Evolutionary conservation across 2,329 filamentous ascomycete species (phyloP), one percentile per base, ranked within the genome.

Genomic region (Fusarium marasasianum): DNA sequence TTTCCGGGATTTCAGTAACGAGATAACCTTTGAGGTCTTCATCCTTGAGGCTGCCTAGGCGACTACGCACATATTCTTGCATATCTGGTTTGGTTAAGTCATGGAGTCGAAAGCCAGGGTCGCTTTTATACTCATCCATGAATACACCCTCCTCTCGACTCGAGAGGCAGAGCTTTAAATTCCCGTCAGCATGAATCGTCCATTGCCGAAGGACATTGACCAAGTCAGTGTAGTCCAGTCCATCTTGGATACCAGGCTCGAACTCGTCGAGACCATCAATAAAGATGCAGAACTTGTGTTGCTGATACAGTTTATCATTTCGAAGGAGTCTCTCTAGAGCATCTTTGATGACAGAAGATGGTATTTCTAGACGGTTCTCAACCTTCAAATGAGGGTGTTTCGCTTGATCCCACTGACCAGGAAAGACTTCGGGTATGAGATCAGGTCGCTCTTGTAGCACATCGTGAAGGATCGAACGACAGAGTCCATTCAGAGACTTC

Each of bases 11-110:
- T 13, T 15, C 18, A 2, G 20, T 1, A 4, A 9, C 33, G 5
- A 63, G 13, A 3, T 24, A 2, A 0, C 12, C 0, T 8, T 20
- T 40, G 0, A 45, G 10, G 3, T 2, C 1, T 7, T 62, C n/a
- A 7, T 63, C n/a, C 5, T 22, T 2, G 1, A 63, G 35, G 4
- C 5, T 12, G 1, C 18, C 8, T 1, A 63, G 17, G 1, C 37
- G 55, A 4, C 10, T 20, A 0, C 13, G 5, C 4, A 40, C 37
- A 26, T 63, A 63, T 0, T 7, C 2, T 3, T n/a, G 9, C 24
- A 60, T 41, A 2, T 63, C 54, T 1, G 10, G 1, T n/a, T 17
- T 59, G 2, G 37, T 63, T 1, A 63, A 24, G 2, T 48, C 1
- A 8, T 63, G 61, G 1, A 63, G 61, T 4, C 29, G 37, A 0